Evolutionary conservation across 129 eudicot genomes (phyloP).

Genomic region (Kitagawia praeruptora): DNA sequence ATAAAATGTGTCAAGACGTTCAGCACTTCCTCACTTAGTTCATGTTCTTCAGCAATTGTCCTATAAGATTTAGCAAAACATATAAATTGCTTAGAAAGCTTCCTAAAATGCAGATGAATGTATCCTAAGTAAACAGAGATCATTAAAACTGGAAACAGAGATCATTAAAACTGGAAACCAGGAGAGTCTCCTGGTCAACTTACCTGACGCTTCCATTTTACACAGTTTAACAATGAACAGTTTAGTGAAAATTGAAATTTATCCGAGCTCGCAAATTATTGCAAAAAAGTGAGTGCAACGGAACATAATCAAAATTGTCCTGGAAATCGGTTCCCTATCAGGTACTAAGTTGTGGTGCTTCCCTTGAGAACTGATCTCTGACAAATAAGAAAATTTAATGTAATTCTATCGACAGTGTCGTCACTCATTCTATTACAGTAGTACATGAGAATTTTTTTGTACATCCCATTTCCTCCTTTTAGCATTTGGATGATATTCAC

Average conservation of each 20-base stretch:
- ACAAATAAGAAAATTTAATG: neutral
- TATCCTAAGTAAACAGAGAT: neutral
- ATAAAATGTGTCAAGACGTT: slow-evolving; percentile 49
- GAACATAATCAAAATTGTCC: neutral
- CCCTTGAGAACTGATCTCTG: neutral
- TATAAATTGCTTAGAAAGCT: neutral
- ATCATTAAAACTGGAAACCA: neutral
- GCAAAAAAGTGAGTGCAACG: neutral
- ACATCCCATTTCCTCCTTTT: neutral
- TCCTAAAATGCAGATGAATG: neutral
- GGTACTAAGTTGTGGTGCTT: neutral
- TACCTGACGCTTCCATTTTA: neutral
- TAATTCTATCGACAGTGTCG: neutral
- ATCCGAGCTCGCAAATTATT: neutral
- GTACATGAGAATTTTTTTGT: neutral
- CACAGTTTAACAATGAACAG: neutral
- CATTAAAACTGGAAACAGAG: neutral
- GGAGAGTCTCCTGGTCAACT: neutral
- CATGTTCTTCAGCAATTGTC: slow-evolving; percentile 65
- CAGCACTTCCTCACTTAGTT: slow-evolving; percentile 55
- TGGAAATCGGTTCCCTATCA: neutral
- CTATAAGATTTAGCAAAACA: slow-evolving; percentile 29
- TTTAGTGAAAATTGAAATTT: neutral
- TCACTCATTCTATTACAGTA: neutral
- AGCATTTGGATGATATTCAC: neutral